These are phyloP conservation scores for Aspergillus glaucus DNA, from an alignment of 2,329 filamentous ascomycete genomes.

Conservation along the genomic window DNA sequence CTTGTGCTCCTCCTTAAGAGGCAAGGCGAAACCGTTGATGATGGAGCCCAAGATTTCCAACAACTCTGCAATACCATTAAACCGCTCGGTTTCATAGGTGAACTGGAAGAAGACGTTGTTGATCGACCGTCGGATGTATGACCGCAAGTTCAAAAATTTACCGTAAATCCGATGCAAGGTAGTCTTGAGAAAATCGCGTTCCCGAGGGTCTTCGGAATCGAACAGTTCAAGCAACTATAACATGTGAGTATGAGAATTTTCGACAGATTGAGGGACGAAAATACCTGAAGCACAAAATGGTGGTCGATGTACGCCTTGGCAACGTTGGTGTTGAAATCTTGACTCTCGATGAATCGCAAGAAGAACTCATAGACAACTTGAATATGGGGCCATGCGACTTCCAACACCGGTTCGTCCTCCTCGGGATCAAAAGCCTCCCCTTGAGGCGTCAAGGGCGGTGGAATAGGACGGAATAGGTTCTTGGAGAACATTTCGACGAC, in stretches of 20 bases:
- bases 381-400: conserved; percentile 98
- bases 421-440: conserved; percentile 98
- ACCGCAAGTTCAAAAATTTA: conserved; percentile 95
- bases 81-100: conserved; percentile 95
- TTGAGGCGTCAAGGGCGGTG: conserved; percentile 93
- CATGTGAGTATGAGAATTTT: conserved; percentile 1
- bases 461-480: conserved; percentile 95
- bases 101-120: conserved; percentile 99
- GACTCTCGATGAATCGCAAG: conserved; percentile 95
- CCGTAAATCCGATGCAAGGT: conserved; percentile 97
- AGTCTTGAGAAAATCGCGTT: conserved; percentile 96
- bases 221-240: conserved; percentile 83
- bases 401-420: conserved; percentile 94
- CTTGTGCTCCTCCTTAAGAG: conserved; percentile 97
- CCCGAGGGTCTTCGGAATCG: conserved; percentile 93
- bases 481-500: conserved; percentile 99
- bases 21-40: conserved; percentile 96
- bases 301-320: conserved; percentile 99
- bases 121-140: conserved; percentile 95
- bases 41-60: conserved; percentile 96
- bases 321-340: conserved; percentile 99
- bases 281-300: conserved; percentile 79
- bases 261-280: conserved; percentile 9
- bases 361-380: conserved; percentile 99
- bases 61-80: conserved; percentile 95